Evolutionary conservation across 2,329 filamentous ascomycete genomes (phyloP).

Genomic region (Knoxdaviesia proteae): DNA sequence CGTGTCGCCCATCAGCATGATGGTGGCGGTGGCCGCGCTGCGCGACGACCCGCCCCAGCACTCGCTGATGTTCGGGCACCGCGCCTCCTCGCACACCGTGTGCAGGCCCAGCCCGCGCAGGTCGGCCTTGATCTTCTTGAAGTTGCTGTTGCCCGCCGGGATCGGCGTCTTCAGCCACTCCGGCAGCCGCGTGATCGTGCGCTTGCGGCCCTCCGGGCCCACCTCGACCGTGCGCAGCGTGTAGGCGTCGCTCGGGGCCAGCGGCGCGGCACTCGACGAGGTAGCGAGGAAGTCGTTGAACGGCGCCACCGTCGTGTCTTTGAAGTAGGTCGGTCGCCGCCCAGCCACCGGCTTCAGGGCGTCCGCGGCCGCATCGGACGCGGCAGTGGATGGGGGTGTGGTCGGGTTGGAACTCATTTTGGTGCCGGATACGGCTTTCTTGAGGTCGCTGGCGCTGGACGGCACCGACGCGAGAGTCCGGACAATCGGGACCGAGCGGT

Average conservation of each 20-base stretch:
- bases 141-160: slow-evolving; percentile 60
- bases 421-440: slow-evolving; percentile 1
- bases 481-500: slow-evolving; percentile 12
- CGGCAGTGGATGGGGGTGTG: slow-evolving; percentile 5
- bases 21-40: slow-evolving; percentile 81
- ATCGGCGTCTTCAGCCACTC: slow-evolving; percentile 95
- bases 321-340: slow-evolving; percentile 33
- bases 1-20: slow-evolving; percentile 98
- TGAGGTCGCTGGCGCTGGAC: slow-evolving; percentile 11
- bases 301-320: slow-evolving; percentile 32
- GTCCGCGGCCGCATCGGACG: slow-evolving; percentile 6
- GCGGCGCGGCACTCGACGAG: slow-evolving; percentile 17
- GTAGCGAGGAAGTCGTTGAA: slow-evolving; percentile 35
- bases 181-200: slow-evolving; percentile 55
- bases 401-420: not conserved
- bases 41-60: slow-evolving; percentile 91
- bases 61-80: slow-evolving; percentile 92
- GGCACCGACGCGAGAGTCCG: slow-evolving; percentile 27
- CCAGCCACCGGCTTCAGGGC: slow-evolving; percentile 3
- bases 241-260: slow-evolving; percentile 34
- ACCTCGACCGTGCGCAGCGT: slow-evolving; percentile 41
- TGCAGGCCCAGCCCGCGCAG: slow-evolving; percentile 74
- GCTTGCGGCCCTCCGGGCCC: slow-evolving; percentile 39
- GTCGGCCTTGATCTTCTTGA: slow-evolving; percentile 88
- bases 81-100: slow-evolving; percentile 93